Conservation (phyloP, 495 filamentous ascomycete genomes). For the Penicillium lividum region DNA sequence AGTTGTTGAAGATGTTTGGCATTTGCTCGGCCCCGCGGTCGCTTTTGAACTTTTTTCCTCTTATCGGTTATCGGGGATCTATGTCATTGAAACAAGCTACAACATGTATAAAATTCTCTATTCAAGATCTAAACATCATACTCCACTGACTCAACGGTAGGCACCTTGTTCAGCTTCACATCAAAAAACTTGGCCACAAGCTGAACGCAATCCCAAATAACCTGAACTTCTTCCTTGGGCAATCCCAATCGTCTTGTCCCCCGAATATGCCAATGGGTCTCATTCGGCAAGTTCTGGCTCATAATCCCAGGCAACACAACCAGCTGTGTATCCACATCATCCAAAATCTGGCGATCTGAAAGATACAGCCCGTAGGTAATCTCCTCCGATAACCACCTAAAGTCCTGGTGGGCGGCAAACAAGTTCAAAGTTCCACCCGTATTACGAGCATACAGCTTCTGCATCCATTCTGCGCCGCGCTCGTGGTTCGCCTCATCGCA, state of each 20-base stretch:
- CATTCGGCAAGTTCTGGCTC: constrained; percentile 54
- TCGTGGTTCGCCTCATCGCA: constrained; percentile 49
- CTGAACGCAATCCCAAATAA: constrained; percentile 41
- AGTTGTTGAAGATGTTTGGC: constrained; percentile 9
- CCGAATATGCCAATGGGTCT: constrained; percentile 61
- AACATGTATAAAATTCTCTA: neutral
- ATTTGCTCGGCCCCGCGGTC: constrained; percentile 27
- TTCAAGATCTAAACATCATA: constrained; percentile 31
- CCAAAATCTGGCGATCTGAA: constrained; percentile 53
- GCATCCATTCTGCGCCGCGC: constrained; percentile 47
- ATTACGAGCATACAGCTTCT: constrained; percentile 43
- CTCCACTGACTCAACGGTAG: constrained; percentile 49
- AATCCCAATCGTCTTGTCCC: constrained; percentile 54
- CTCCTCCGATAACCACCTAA: constrained; percentile 39
- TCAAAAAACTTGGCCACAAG: constrained; percentile 40
- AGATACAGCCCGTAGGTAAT: constrained; percentile 62
- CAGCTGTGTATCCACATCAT: constrained; percentile 55
- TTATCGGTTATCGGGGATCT: constrained; percentile 25
- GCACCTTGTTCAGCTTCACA: constrained; percentile 43
- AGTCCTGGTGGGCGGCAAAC: constrained; percentile 54
- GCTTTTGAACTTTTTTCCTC: constrained; percentile 34
- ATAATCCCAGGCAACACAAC: constrained; percentile 59
- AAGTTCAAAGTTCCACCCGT: constrained; percentile 38
- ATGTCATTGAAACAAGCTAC: neutral
- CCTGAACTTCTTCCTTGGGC: constrained; percentile 50